Evolutionary conservation across 148 eudicot genomes (phyloP).

Genomic region (Rhododendron simsii): DNA sequence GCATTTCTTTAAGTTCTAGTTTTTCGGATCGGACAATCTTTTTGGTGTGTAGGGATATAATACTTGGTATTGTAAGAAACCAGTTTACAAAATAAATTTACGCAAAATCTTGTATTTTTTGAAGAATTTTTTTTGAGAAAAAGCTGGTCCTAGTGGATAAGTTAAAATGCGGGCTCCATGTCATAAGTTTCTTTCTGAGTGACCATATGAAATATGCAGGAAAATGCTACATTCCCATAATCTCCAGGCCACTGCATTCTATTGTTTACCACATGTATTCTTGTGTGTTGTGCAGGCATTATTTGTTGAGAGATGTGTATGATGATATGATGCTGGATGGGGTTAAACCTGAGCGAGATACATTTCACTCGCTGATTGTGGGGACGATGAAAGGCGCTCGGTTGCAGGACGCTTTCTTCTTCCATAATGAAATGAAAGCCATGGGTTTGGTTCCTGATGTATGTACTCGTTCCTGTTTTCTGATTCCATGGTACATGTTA

Average conservation of each 20-base stretch:
- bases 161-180: not conserved
- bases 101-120: not conserved
- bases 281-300: constrained; percentile 38
- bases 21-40: not conserved
- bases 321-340: constrained; percentile 97
- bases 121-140: not conserved
- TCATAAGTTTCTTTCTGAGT: not conserved
- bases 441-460: constrained; percentile 98
- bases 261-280: not conserved
- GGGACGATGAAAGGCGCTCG: constrained; percentile 81
- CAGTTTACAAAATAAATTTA: not conserved
- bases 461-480: constrained; percentile 17
- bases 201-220: not conserved
- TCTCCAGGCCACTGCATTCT: not conserved
- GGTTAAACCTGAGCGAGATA: constrained; percentile 79
- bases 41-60: not conserved
- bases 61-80: not conserved
- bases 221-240: not conserved
- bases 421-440: constrained; percentile 74
- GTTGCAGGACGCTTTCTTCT: constrained; percentile 82
- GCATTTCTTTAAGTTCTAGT: not conserved
- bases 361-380: constrained; percentile 65
- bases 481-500: not conserved
- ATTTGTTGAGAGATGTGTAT: constrained; percentile 83
- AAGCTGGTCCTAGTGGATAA: not conserved